A percentile compares a stretch with the other conserved stretches of the same genome.
phyloP scores from a whole-genome alignment of 495 filamentous ascomycete genomes.

The Penicilliopsis zonata region DNA sequence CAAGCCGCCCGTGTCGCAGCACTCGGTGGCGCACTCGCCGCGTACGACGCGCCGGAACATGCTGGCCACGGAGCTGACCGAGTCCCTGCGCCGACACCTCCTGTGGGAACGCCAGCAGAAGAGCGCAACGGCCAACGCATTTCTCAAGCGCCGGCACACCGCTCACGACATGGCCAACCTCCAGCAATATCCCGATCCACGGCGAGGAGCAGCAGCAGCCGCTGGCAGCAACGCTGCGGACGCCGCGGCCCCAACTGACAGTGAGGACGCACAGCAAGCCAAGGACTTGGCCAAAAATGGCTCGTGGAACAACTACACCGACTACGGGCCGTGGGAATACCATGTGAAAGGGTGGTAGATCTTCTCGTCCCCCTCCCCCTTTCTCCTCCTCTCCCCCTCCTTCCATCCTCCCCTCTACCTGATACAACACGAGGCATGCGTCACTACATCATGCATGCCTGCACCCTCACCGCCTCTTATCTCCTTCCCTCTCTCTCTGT shows the following conservation, averaged over 20 bases:
- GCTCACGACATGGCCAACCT: conserved; percentile 79
- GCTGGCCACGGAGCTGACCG: conserved; percentile 85
- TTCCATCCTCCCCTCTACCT: conserved; percentile 6
- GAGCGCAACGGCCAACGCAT: conserved; percentile 76
- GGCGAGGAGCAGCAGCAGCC: conserved; percentile 20
- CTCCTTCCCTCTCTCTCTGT: conserved; percentile 2
- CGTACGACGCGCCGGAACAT: conserved; percentile 93
- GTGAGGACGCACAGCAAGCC: too few relatives aligned
- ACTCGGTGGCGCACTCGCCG: conserved; percentile 67
- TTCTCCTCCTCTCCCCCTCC: conserved; percentile 3
- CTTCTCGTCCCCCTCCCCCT: neutral
- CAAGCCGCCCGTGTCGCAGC: conserved; percentile 35
- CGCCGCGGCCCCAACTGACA: conserved; percentile 17
- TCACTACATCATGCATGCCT: conserved; percentile 11
- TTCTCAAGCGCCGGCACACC: conserved; percentile 84
- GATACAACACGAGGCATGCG: conserved; percentile 14
- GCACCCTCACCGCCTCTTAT: conserved; percentile 6
- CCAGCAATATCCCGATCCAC: conserved; percentile 53
- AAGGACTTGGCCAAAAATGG: conserved; percentile 44
- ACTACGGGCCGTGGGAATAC: conserved; percentile 55
- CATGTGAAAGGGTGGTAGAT: conserved; percentile 58
- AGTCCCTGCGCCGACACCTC: conserved; percentile 66
- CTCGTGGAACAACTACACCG: conserved; percentile 53
- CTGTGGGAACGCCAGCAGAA: conserved; percentile 84
- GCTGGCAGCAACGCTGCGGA: conserved; percentile 7